Conservation (phyloP, 768 basidiomycete species). For the Cystofilobasidium macerans region DNA sequence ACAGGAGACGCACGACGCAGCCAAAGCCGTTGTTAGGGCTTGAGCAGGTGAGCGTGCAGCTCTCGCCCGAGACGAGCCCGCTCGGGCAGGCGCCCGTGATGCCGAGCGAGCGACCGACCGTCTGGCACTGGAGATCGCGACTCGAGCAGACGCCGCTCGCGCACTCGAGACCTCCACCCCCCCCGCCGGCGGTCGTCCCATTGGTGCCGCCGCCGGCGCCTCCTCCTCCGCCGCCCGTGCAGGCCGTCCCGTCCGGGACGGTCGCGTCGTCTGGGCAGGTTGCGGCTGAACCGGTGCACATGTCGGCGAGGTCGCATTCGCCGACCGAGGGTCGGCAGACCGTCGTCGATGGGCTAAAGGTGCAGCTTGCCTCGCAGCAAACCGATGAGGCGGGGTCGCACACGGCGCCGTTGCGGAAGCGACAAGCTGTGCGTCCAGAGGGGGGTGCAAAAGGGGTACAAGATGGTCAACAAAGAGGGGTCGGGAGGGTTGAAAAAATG, state of each 20-base stretch:
- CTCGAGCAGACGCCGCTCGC: slow-evolving; percentile 73
- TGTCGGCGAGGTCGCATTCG: slow-evolving; percentile 60
- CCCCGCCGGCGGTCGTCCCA: slow-evolving; percentile 30
- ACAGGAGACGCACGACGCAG: slow-evolving; percentile 6
- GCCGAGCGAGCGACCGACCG: slow-evolving; percentile 59
- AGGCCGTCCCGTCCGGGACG: slow-evolving; percentile 54
- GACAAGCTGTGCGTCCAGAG: slow-evolving; percentile 43
- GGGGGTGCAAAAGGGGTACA: no score
- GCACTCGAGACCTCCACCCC: slow-evolving; percentile 60
- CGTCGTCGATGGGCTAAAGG: slow-evolving; percentile 45
- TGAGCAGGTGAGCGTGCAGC: slow-evolving; percentile 69
- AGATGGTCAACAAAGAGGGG: background rate
- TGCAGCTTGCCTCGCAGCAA: slow-evolving; percentile 63
- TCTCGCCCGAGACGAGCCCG: slow-evolving; percentile 41
- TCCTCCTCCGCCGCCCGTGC: no score
- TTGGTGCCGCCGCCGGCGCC: background rate
- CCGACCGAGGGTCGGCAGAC: slow-evolving; percentile 64
- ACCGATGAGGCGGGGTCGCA: slow-evolving; percentile 67
- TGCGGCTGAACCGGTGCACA: slow-evolving; percentile 63
- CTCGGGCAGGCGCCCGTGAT: slow-evolving; percentile 57
- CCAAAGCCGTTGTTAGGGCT: slow-evolving; percentile 46
- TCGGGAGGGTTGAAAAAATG: background rate
- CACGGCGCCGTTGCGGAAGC: slow-evolving; percentile 53
- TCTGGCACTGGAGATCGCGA: slow-evolving; percentile 59
- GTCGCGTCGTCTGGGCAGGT: slow-evolving; percentile 58